These are phyloP conservation scores for Styphnolobium japonicum DNA, from an alignment of 306 rosid species.

Conservation along the genomic window DNA sequence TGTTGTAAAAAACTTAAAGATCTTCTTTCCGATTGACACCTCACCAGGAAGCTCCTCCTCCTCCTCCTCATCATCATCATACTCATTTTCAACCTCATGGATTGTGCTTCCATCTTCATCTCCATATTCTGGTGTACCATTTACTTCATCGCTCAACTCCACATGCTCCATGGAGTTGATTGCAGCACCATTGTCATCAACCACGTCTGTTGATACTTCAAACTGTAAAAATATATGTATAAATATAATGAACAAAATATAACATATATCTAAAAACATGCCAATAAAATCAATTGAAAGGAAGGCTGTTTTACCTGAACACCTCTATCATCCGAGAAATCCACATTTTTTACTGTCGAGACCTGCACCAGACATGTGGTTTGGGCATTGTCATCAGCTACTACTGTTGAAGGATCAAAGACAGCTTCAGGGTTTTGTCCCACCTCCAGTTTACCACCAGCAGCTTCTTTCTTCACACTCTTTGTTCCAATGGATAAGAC, in stretches of 20 bases:
- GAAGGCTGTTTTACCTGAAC: slow-evolving; percentile 52
- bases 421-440: slow-evolving; percentile 39
- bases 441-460: slow-evolving; percentile 30
- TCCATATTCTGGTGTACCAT: slow-evolving; percentile 34
- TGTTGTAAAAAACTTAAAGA: slow-evolving; percentile 70
- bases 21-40: slow-evolving; percentile 64
- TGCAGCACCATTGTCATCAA: slow-evolving; percentile 41
- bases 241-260: background rate
- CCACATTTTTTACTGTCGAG: slow-evolving; percentile 40
- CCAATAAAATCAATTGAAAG: slow-evolving; percentile 18
- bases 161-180: slow-evolving; percentile 34
- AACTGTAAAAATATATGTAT: slow-evolving; percentile 47
- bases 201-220: slow-evolving; percentile 37
- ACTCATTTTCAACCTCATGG: slow-evolving; percentile 40
- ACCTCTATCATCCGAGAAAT: slow-evolving; percentile 47
- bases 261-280: background rate
- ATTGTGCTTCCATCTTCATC: slow-evolving; percentile 49
- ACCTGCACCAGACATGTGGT: slow-evolving; percentile 33
- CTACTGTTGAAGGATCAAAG: slow-evolving; percentile 28
- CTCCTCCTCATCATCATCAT: slow-evolving; percentile 39
- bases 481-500: slow-evolving; percentile 26
- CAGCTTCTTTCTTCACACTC: slow-evolving; percentile 36
- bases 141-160: slow-evolving; percentile 39
- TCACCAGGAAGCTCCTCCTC: slow-evolving; percentile 46
- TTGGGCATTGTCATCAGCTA: slow-evolving; percentile 39